Base-by-base conservation (phyloP, 192 early-diverging fungal genomes). In the Backusella luteola region DNA sequence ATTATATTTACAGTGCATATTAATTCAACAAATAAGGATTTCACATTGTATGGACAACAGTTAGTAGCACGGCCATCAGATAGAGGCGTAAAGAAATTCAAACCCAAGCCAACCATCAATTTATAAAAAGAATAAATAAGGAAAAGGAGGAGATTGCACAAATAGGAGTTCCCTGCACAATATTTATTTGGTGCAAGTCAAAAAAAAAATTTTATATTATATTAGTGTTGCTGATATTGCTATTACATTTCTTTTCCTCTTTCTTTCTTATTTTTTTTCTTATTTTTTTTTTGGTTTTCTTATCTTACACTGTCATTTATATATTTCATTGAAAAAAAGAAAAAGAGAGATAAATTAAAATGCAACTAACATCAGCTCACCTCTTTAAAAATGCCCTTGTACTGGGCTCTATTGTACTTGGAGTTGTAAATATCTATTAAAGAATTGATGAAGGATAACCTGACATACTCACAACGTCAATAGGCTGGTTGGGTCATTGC, bases 401-500 rank as follows among this genome's bases (percentile, higher is more conserved):
- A 32, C 17, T 71, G 21, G 42, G 41, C 32, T 71, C 70, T 2
- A 41, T 71, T 39, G 29, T 49, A 2, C 42, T 71, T 39, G 35
- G 39, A 71, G 5, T 71, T 23, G 70, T 71, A 71, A 42, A 71
- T 36, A 46, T 44, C 4, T 17, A 69, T 39, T 38, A 23, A 21
- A 69, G n/a, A 36, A 35, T 39, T 41, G 39, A 44, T 46, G 4
- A 14, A 19, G 14, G 6, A 26, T 4, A 42, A 23, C 12, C 15
- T 14, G 42, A 71, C 34, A 23, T 34, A 49, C 15, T 29, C 9
- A 63, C 26, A 63, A 11, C 5, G 23, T 29, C 14, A 8, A 63
- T 46, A 87, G 86, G 71, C 76, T 39, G 86, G 86, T 19, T 87
- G 86, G 86, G 38, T 87, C 59, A 77, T 87, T 73, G 72, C 80